Conservation (phyloP, 1,139 yeast genomes). For the Hyphopichia fennica region DNA sequence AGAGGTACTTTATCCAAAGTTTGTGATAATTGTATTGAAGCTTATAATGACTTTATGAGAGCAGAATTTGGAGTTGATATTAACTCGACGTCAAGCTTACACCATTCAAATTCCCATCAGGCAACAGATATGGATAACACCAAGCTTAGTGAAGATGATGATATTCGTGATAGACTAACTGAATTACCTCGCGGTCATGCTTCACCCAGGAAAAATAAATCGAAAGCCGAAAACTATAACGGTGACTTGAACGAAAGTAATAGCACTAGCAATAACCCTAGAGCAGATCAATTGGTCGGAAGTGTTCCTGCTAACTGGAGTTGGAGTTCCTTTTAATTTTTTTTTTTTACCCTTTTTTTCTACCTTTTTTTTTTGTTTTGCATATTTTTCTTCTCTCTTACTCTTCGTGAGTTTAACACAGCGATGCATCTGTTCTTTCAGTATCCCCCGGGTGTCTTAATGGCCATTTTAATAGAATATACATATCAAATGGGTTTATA, state of each 20-base stretch:
- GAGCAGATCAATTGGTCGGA: constrained; percentile 41
- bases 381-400: too few species aligned
- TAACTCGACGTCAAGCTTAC: neutral
- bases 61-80: constrained; percentile 38
- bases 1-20: constrained; percentile 75
- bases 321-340: constrained; percentile 62
- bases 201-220: neutral
- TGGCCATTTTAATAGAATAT: neutral
- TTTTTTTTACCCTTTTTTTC: neutral
- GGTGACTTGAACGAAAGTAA: constrained; percentile 7
- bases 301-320: constrained; percentile 78
- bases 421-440: too few species aligned
- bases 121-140: neutral
- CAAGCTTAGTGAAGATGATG: neutral
- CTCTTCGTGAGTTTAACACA: too few species aligned
- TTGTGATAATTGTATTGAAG: constrained; percentile 71
- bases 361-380: too few species aligned
- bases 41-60: constrained; percentile 56
- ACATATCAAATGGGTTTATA: too few species aligned
- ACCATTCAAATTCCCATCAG: neutral
- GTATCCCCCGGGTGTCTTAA: too few species aligned
- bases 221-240: constrained; percentile 13
- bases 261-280: constrained; percentile 6
- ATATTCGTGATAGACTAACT: neutral
- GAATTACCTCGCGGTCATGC: neutral